These are phyloP conservation scores for Colletotrichum falcatum DNA, from an alignment of 2,329 filamentous ascomycete species.

Conservation along the genomic window DNA sequence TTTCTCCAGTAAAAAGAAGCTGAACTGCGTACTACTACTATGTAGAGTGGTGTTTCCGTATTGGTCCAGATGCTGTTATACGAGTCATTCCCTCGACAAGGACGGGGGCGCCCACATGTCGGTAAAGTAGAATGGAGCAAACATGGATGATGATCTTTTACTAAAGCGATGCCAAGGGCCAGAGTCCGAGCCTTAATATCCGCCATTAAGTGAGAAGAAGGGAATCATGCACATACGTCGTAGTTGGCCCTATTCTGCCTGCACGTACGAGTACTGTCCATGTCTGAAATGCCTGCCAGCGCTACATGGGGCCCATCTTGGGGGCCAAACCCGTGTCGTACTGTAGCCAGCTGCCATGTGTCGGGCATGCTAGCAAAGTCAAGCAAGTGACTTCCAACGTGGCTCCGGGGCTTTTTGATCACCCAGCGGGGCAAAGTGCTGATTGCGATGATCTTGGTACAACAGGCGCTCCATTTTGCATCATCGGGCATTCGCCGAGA, in stretches of 20 bases:
- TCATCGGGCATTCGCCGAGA: constrained; percentile 5
- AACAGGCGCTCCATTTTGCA: neutral
- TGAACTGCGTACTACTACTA: constrained; percentile 15
- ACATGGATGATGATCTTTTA: constrained; percentile 20
- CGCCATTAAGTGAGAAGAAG: neutral
- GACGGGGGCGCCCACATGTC: constrained; percentile 7
- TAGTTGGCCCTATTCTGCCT: too few relatives aligned
- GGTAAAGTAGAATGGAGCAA: constrained; percentile 15
- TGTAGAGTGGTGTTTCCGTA: constrained; percentile 24
- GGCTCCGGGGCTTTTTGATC: constrained; percentile 24
- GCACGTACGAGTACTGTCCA: neutral
- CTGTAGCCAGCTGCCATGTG: neutral
- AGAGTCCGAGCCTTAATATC: constrained; percentile 31
- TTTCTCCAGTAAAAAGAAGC: constrained; percentile 9
- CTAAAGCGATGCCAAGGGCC: constrained; percentile 16
- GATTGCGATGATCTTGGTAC: constrained; percentile 30
- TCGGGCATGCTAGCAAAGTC: neutral
- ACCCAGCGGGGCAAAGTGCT: constrained; percentile 22
- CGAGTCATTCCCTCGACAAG: constrained; percentile 30
- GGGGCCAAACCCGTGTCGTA: neutral
- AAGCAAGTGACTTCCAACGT: neutral
- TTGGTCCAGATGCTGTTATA: neutral
- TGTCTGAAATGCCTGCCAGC: neutral
- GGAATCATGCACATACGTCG: too few relatives aligned
- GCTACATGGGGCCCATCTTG: neutral